Conservation (phyloP, 352 stramenopile species). For the Phytophthora niederhauseri region DNA sequence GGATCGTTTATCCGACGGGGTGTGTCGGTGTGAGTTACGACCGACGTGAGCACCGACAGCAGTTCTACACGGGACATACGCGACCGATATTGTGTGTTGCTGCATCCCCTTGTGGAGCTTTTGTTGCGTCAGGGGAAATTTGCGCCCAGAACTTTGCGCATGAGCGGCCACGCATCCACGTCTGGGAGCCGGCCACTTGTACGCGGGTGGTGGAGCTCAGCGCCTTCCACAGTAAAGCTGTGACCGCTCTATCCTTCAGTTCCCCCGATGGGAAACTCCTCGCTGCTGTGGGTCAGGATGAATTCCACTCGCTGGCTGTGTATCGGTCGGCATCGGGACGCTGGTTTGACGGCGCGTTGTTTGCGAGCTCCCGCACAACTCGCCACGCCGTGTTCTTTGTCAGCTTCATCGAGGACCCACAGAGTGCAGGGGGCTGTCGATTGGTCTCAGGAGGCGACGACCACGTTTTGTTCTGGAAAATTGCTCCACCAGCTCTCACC, state of each 20-base stretch:
- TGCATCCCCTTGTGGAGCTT: conserved; percentile 50
- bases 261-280: conserved; percentile 47
- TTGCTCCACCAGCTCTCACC: conserved; percentile 55
- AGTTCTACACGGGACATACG: conserved; percentile 66
- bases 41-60: conserved; percentile 65
- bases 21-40: conserved; percentile 77
- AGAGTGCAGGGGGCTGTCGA: conserved; percentile 48
- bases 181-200: conserved; percentile 77
- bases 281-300: conserved; percentile 71
- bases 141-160: conserved; percentile 56
- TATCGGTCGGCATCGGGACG: conserved; percentile 61
- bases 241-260: conserved; percentile 71
- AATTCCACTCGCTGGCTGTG: conserved; percentile 75
- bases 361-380: conserved; percentile 57
- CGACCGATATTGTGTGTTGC: conserved; percentile 66
- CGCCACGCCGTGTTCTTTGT: conserved; percentile 66
- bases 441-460: conserved; percentile 69
- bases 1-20: conserved; percentile 65
- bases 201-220: conserved; percentile 52
- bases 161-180: conserved; percentile 69
- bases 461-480: conserved; percentile 77
- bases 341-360: conserved; percentile 69
- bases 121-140: conserved; percentile 79
- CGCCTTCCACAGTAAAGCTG: conserved; percentile 69
- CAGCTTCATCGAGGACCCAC: conserved; percentile 60